phyloP scores from a whole-genome alignment of 2,329 filamentous ascomycete genomes.

The Capronia americana region DNA sequence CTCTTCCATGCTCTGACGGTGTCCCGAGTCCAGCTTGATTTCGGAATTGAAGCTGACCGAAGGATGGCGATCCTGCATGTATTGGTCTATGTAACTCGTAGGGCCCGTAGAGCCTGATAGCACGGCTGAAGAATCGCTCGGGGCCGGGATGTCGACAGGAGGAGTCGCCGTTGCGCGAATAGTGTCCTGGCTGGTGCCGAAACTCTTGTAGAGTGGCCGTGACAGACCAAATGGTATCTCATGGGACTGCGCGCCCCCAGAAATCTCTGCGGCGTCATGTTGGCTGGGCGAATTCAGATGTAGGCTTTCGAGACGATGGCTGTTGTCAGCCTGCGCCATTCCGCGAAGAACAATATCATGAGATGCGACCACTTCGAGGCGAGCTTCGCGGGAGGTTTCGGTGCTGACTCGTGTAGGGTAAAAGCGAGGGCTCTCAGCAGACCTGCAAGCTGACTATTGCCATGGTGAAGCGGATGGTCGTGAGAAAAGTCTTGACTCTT shows the following conservation, averaged over 20 bases:
- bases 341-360: constrained; percentile 14
- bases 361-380: constrained; percentile 6
- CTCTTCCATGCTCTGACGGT: constrained; percentile 48
- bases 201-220: constrained; percentile 27
- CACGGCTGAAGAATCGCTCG: constrained; percentile 43
- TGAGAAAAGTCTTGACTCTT: neutral
- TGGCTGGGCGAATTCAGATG: constrained; percentile 23
- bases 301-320: constrained; percentile 21
- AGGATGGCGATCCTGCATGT: constrained; percentile 48
- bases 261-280: constrained; percentile 15
- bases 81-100: constrained; percentile 44
- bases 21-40: constrained; percentile 50
- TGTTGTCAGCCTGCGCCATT: constrained; percentile 35
- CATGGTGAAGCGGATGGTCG: neutral
- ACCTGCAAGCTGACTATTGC: neutral
- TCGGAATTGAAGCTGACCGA: constrained; percentile 53
- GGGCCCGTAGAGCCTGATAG: constrained; percentile 39
- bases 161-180: constrained; percentile 47
- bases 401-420: neutral
- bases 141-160: constrained; percentile 54
- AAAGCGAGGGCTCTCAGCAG: constrained; percentile 7
- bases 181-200: constrained; percentile 37
- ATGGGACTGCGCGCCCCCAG: neutral
- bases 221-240: constrained; percentile 14
- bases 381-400: neutral